Conservation (phyloP, 257 asterid species). For the Avicennia marina region DNA sequence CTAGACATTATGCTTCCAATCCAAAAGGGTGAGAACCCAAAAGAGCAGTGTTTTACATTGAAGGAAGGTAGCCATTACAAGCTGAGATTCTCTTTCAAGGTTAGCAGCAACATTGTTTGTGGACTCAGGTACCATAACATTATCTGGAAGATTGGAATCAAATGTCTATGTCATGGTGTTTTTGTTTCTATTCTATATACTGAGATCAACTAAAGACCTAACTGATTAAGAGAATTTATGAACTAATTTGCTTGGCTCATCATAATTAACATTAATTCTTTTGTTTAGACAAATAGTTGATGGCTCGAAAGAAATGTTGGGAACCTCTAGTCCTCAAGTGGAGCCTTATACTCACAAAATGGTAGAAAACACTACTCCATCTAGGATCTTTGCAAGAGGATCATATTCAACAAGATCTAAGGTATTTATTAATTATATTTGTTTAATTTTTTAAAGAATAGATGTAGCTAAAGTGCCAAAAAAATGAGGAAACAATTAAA, state of each 20-base stretch:
- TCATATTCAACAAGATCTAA: slow-evolving; percentile 25
- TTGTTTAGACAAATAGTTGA: slow-evolving; percentile 9
- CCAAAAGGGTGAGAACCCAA: background rate
- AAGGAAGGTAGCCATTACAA: background rate
- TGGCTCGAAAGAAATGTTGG: slow-evolving; percentile 23
- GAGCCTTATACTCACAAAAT: slow-evolving; percentile 23
- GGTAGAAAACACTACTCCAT: slow-evolving; percentile 25
- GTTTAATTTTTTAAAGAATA: background rate
- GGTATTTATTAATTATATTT: slow-evolving; percentile 3
- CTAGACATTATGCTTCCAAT: background rate
- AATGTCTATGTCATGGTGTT: no score
- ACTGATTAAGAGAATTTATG: background rate
- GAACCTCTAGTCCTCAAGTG: slow-evolving; percentile 27
- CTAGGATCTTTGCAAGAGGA: slow-evolving; percentile 25
- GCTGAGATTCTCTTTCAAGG: background rate
- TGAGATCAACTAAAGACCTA: background rate
- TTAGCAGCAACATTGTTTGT: background rate
- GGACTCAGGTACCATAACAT: background rate
- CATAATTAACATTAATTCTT: no score
- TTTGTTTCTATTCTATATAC: no score
- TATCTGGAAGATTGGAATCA: background rate
- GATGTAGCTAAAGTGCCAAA: no score
- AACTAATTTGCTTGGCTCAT: no score
- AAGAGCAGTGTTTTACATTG: background rate
- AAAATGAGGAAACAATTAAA: no score